Evolutionary conservation across 768 basidiomycete genomes (phyloP).

Genomic region (Leccinum longicurvipes): DNA sequence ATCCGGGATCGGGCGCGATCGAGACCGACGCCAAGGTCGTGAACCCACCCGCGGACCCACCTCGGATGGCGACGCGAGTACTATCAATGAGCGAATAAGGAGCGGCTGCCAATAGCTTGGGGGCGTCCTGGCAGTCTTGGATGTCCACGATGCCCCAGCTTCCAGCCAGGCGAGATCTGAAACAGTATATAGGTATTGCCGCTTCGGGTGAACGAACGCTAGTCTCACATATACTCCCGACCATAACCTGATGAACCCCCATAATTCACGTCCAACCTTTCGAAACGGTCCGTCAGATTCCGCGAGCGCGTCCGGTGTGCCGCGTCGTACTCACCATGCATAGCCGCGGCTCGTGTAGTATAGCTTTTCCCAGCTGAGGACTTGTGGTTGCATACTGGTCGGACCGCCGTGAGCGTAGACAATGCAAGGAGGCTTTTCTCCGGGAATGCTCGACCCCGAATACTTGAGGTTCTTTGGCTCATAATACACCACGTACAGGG

Average conservation of each 20-base stretch:
- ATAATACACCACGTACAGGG: constrained; percentile 63
- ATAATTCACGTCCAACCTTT: constrained; percentile 72
- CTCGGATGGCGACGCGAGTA: constrained; percentile 63
- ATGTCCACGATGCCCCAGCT: constrained; percentile 77
- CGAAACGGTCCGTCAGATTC: background rate
- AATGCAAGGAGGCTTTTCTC: constrained; percentile 67
- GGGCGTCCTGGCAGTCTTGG: constrained; percentile 57
- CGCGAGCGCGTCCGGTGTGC: background rate
- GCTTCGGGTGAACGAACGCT: background rate
- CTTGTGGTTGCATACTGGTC: constrained; percentile 45
- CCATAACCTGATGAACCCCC: constrained; percentile 76
- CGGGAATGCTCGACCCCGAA: constrained; percentile 40
- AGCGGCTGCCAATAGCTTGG: constrained; percentile 42
- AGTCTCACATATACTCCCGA: constrained; percentile 51
- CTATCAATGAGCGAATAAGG: constrained; percentile 58
- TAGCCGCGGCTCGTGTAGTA: constrained; percentile 71
- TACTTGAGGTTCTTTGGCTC: constrained; percentile 65
- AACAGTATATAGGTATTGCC: background rate
- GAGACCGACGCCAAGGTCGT: constrained; percentile 54
- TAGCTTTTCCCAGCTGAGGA: constrained; percentile 51
- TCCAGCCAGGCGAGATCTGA: constrained; percentile 48
- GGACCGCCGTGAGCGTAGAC: constrained; percentile 73
- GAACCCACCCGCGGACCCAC: constrained; percentile 72
- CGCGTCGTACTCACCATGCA: constrained; percentile 51
- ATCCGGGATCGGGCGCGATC: constrained; percentile 37